Conservation (phyloP, 164 flowering plant species). For the Amborella trichopoda region DNA sequence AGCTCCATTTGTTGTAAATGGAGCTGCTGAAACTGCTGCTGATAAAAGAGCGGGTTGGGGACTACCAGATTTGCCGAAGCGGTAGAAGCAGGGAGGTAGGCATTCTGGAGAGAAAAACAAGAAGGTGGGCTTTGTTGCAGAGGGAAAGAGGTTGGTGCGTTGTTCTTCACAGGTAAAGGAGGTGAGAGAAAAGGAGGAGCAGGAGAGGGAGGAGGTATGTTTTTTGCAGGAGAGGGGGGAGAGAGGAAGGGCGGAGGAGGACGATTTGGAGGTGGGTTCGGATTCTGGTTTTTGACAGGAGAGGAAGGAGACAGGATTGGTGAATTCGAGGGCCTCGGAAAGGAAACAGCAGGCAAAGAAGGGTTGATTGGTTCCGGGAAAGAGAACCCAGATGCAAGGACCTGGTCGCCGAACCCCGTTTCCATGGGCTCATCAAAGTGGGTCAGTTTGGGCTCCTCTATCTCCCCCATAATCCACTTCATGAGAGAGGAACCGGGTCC, state of each 20-base stretch:
- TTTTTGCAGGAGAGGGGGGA: no score
- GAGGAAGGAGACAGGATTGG: not conserved
- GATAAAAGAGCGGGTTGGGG: constrained; percentile 33
- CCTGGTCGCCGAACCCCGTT: not conserved
- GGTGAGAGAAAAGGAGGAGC: no score
- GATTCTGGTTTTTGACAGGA: not conserved
- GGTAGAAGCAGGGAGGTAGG: no score
- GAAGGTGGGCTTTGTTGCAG: no score
- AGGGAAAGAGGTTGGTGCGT: no score
- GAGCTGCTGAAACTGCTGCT: constrained; percentile 34
- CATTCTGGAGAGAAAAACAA: no score
- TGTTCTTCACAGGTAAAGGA: no score
- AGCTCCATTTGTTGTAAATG: no score
- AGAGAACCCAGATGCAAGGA: not conserved
- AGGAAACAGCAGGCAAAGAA: not conserved
- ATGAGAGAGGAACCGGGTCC: not conserved
- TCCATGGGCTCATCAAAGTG: not conserved
- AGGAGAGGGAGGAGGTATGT: no score
- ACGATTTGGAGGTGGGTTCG: not conserved
- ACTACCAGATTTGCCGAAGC: no score
- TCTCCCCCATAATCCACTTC: constrained; percentile 1
- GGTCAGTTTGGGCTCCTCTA: not conserved
- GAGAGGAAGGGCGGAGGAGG: no score
- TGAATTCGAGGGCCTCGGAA: not conserved
- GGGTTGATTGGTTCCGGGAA: not conserved